Conservation (phyloP, 1,139 yeast genomes). For the Candida glucosophila region DNA sequence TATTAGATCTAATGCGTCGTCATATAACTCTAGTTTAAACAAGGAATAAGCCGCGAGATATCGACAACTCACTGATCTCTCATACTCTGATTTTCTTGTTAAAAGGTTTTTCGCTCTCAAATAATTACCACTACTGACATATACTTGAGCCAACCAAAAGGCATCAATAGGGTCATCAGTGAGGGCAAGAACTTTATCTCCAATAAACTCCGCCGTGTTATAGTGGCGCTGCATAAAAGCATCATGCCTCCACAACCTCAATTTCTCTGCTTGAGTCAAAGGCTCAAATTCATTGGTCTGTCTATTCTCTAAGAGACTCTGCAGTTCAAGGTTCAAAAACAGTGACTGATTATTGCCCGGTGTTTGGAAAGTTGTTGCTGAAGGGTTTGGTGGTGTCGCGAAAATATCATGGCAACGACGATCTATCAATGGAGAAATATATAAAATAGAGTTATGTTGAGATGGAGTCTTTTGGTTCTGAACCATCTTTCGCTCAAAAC, state of each 20-base stretch:
- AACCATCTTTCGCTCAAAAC: constrained; percentile 19
- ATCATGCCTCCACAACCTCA: constrained; percentile 89
- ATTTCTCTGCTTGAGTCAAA: constrained; percentile 73
- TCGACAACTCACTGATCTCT: constrained; percentile 59
- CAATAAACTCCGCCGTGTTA: constrained; percentile 82
- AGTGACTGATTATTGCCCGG: constrained; percentile 35
- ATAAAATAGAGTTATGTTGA: constrained; percentile 55
- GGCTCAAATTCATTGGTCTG: constrained; percentile 24
- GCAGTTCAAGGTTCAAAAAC: constrained; percentile 26
- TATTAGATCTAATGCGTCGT: constrained; percentile 79
- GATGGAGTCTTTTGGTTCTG: constrained; percentile 29
- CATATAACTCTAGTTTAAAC: constrained; percentile 69
- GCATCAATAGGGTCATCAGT: constrained; percentile 89
- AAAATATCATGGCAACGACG: constrained; percentile 40
- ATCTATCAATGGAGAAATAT: constrained; percentile 51
- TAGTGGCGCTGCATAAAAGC: constrained; percentile 91
- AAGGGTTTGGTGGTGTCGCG: constrained; percentile 49
- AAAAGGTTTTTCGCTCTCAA: constrained; percentile 68
- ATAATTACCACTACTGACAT: constrained; percentile 66
- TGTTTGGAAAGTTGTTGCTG: constrained; percentile 30
- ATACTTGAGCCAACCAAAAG: constrained; percentile 92
- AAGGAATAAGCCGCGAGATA: constrained; percentile 76
- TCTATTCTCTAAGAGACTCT: constrained; percentile 21
- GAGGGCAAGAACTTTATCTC: constrained; percentile 75
- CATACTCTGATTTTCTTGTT: constrained; percentile 31